Base-by-base conservation (phyloP, 1,284 basidiomycete genomes). In the Sanghuangporus weigelae region DNA sequence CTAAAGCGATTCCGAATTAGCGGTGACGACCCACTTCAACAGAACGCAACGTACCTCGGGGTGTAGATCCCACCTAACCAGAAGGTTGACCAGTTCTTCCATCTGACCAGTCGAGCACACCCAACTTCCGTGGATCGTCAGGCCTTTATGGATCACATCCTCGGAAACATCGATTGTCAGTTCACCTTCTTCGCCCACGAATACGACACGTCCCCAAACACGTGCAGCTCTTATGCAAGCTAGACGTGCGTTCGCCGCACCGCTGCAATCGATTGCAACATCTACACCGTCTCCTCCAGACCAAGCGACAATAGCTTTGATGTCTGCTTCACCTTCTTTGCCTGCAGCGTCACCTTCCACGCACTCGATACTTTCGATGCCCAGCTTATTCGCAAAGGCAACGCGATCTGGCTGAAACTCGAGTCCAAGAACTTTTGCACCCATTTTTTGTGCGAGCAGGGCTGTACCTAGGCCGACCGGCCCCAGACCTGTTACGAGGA, bases 21-120 rank as follows among this genome's bases (percentile, higher is more conserved):
- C 40, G 26, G 7, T 60, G n/a, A 36, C 14, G 54, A 10, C 12
- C 3, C 60, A n/a, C 19, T 23, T 48, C 3, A 26, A 21, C 12
- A 7, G 14, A 14, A 57, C 16, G 7, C 14, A 39, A 54, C 65
- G 35, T 54, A 66, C 65, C 63, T 66, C 65, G n/a, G 65, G 65
- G 59, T 66, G 65, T 16, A 66, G 38, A 16, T 62, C 19, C 65
- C 65, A 66, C 40, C 53, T 21, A 3, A 66, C 65, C 2, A 66
- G 51, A 11, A 54, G 59, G 35, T 66, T 62, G 11, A 64, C 63
- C 2, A 66, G 50, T 38, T 66, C 65, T 31, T 66, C 65, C 65
- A 66, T 66, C 49, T 66, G 63, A 4, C 59, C 57, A 31, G 64
- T 64, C 26, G 65, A 66, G 42, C 65, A 66, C 6, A 66, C 65